Evolutionary conservation across 352 stramenopile genomes (phyloP), one percentile per base, ranked within the genome.

Genomic region (Pythium dissotocum): DNA sequence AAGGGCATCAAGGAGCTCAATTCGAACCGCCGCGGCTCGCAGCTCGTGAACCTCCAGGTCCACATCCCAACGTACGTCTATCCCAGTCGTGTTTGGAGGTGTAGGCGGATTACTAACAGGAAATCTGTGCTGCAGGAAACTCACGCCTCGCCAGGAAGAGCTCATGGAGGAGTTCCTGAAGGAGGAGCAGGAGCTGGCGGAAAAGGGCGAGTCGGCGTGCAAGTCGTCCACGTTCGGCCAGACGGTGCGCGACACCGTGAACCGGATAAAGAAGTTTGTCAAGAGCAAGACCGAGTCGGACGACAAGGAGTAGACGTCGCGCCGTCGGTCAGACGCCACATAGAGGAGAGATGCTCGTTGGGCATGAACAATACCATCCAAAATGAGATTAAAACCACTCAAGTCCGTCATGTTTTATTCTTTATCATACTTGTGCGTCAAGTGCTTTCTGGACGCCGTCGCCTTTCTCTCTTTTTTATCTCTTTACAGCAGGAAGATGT

Each of bases 1-100:
- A 99, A 98, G 77, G 97, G 97, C 54, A 98, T 99, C 59, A 97
- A 96, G 67, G 82, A 97, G 58, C 83, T 99, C 63, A 97, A 97
- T 71, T 95, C 91, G 54, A 89, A 85, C 66, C 86, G 90, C 63
- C 85, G 93, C 35, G 98, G 97, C 54, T 98, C 98, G 73, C 98
- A 99, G 77, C 83, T 99, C 49, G 97, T 99, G 36, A 98, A 98
- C 68, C 65, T 99, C 33, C 97, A 99, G 75, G 88, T 99, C 57
- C 79, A 97, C 68, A 91, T 99, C 53, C 97, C 97, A 59, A 98
- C 95, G 80, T 94, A 84, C 73, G 65, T 76, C 0, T 56, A 35
- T 12, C 1, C 38, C 3, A 18, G 26, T 70, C 14, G 10, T 54
- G 26, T 24, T 63, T 6, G 16, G 32, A 18, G 49, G n/a, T 53